phyloP scores from a whole-genome alignment of 106 monocot genomes.

The Narthecium ossifragum region DNA sequence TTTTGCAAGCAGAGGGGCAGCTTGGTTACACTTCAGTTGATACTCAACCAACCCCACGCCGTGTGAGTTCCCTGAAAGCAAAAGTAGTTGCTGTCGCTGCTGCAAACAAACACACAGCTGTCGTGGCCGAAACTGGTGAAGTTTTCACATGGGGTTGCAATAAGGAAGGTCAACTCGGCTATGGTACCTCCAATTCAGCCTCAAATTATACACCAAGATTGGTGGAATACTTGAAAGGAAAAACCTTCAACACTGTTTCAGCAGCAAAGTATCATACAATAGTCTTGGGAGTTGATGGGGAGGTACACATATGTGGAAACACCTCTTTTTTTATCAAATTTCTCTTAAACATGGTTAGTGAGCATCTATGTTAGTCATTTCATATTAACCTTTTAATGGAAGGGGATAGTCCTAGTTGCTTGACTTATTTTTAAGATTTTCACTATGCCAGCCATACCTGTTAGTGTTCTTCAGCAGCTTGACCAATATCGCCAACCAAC shows the following conservation, averaged over 20 bases:
- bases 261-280: constrained; percentile 93
- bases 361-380: too few relatives aligned
- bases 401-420: too few relatives aligned
- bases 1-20: constrained; percentile 73
- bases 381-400: too few relatives aligned
- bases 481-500: too few relatives aligned
- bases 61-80: constrained; percentile 69
- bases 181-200: constrained; percentile 96
- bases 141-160: constrained; percentile 99
- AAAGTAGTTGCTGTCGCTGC: constrained; percentile 83
- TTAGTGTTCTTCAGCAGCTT: too few relatives aligned
- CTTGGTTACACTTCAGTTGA: constrained; percentile 97
- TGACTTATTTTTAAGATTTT: too few relatives aligned
- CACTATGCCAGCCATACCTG: too few relatives aligned
- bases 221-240: constrained; percentile 97
- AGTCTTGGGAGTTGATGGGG: constrained; percentile 74
- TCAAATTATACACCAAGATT: constrained; percentile 87
- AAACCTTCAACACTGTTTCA: constrained; percentile 63
- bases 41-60: constrained; percentile 81
- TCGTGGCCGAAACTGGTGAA: constrained; percentile 85
- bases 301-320: constrained; percentile 36
- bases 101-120: constrained; percentile 93
- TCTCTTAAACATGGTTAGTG: too few relatives aligned
- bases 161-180: constrained; percentile 99
- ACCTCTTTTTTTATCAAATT: background rate